These are phyloP conservation scores for Colletotrichum sojae DNA, from an alignment of 2,329 filamentous ascomycete species.

Conservation along the genomic window DNA sequence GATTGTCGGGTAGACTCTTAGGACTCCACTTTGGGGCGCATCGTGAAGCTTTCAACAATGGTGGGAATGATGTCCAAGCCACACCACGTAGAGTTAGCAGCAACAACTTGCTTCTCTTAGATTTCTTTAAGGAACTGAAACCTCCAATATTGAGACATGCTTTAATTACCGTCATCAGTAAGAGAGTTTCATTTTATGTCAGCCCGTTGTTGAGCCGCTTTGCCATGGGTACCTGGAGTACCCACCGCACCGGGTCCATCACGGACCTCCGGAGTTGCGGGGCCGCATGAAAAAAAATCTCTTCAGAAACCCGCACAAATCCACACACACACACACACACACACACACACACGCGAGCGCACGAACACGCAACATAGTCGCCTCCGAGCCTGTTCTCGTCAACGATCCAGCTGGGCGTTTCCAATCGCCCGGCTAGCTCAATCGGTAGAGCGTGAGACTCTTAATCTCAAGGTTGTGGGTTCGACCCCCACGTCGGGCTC, in stretches of 20 bases:
- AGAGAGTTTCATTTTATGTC: too few species aligned
- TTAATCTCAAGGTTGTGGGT: constrained; percentile 73
- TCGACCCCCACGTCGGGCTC: constrained; percentile 53
- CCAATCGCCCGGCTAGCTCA: constrained; percentile 71
- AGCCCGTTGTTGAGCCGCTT: too few species aligned
- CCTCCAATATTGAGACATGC: too few species aligned
- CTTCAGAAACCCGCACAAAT: neutral
- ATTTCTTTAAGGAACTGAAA: too few species aligned
- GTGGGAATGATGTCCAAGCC: too few species aligned
- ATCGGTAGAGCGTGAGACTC: constrained; percentile 83
- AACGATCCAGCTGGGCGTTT: constrained; percentile 18
- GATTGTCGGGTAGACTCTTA: too few species aligned
- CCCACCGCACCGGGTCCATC: neutral
- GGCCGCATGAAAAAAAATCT: neutral
- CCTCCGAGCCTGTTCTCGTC: neutral
- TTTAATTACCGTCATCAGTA: too few species aligned
- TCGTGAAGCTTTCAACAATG: too few species aligned
- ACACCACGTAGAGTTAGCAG: too few species aligned
- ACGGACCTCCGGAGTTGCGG: neutral
- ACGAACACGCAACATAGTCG: neutral
- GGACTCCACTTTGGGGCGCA: too few species aligned
- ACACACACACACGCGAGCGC: neutral
- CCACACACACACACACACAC: neutral
- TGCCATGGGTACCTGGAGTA: neutral
- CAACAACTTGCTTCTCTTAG: too few species aligned